phyloP scores from a whole-genome alignment of 2,329 filamentous ascomycete genomes.

The Aspergillus niger region DNA sequence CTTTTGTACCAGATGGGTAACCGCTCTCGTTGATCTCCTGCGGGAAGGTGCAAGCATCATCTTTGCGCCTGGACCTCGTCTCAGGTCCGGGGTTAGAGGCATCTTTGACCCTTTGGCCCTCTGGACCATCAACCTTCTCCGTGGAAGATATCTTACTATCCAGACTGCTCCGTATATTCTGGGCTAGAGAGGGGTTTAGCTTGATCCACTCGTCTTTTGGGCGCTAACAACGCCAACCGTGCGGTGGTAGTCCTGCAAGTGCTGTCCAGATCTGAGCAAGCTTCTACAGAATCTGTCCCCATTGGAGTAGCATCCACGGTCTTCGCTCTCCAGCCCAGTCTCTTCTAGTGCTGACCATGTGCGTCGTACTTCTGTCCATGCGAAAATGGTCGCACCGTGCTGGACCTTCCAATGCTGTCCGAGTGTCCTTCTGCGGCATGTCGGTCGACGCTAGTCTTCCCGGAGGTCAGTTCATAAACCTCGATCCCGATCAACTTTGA shows the following conservation, averaged over 20 bases:
- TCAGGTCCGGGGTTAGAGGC: background rate
- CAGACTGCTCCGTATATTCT: background rate
- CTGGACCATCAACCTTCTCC: too few species aligned
- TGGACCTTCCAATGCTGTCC: background rate
- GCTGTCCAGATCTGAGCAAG: background rate
- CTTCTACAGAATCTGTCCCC: background rate
- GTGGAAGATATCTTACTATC: background rate
- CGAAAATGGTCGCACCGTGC: background rate
- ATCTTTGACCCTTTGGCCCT: background rate
- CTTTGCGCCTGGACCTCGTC: constrained; percentile 16
- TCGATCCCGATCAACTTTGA: background rate
- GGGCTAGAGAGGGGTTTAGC: background rate
- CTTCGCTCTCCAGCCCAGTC: background rate
- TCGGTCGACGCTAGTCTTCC: background rate
- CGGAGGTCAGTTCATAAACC: background rate
- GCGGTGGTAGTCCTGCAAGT: background rate
- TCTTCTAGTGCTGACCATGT: background rate
- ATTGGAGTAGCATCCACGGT: background rate
- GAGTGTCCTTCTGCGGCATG: background rate
- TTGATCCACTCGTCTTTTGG: constrained; percentile 23
- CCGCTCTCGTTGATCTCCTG: constrained; percentile 13
- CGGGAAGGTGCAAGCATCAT: background rate
- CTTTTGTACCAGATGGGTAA: constrained; percentile 3
- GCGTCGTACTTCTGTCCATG: constrained; percentile 1
- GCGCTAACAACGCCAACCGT: constrained; percentile 12